These are phyloP conservation scores for Tephrocybe sp. DNA, from an alignment of 768 basidiomycete genomes.

Conservation along the genomic window DNA sequence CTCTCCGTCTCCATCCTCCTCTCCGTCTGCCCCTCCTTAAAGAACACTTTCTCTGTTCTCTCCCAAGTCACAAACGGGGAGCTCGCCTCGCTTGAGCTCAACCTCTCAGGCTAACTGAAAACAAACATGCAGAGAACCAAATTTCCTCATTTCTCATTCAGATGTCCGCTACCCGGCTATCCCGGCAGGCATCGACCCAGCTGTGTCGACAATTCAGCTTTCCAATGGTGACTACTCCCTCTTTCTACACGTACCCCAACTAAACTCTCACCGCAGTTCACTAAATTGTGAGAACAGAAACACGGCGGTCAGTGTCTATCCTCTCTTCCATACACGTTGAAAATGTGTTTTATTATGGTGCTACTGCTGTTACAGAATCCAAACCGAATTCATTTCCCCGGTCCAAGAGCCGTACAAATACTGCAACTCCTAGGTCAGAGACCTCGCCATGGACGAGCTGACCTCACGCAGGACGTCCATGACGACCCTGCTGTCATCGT, in stretches of 20 bases:
- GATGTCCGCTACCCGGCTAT: constrained; percentile 91
- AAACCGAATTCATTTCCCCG: constrained; percentile 79
- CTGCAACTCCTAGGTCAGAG: constrained; percentile 87
- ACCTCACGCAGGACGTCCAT: constrained; percentile 58
- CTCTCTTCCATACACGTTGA: constrained; percentile 2
- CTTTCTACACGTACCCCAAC: not conserved
- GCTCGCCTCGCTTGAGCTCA: too few species aligned
- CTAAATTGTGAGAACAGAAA: constrained; percentile 91
- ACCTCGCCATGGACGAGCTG: constrained; percentile 78
- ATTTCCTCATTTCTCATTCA: constrained; percentile 87
- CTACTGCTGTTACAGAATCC: constrained; percentile 44
- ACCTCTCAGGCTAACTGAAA: too few species aligned
- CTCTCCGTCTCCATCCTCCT: too few species aligned
- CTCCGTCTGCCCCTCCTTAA: too few species aligned
- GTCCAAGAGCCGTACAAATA: constrained; percentile 84
- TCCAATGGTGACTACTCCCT: constrained; percentile 13
- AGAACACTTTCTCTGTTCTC: too few species aligned
- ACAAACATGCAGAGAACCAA: constrained; percentile 68
- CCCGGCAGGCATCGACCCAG: constrained; percentile 83
- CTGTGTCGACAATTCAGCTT: constrained; percentile 67
- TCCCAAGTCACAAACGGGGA: too few species aligned
- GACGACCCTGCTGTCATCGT: constrained; percentile 84
- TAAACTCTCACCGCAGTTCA: constrained; percentile 21
- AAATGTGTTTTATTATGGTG: too few species aligned
- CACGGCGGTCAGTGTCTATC: constrained; percentile 61